Conservation (phyloP, 2,329 filamentous ascomycete species). For the Alternaria viburni region DNA sequence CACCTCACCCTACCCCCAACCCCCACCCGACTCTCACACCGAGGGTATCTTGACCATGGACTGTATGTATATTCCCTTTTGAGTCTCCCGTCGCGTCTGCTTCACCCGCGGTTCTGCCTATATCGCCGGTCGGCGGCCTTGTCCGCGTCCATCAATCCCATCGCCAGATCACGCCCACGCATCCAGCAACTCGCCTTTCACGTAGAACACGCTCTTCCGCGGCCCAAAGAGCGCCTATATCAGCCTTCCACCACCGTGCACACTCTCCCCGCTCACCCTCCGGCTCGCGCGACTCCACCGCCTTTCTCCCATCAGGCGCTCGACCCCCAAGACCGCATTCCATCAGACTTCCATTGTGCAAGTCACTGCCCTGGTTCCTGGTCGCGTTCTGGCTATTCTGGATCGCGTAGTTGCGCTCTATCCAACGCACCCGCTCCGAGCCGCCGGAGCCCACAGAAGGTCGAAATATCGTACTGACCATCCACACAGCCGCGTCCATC, state of each 20-base stretch:
- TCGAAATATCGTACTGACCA: constrained; percentile 52
- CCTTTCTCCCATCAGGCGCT: constrained; percentile 35
- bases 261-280: constrained; percentile 23
- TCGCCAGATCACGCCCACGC: constrained; percentile 41
- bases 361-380: constrained; percentile 28
- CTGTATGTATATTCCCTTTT: constrained; percentile 59
- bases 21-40: constrained; percentile 27
- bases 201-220: constrained; percentile 17
- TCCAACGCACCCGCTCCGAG: constrained; percentile 44
- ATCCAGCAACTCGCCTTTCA: constrained; percentile 33
- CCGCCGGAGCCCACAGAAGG: constrained; percentile 37
- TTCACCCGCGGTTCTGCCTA: constrained; percentile 21
- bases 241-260: constrained; percentile 17
- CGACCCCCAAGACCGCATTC: constrained; percentile 45
- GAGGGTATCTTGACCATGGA: constrained; percentile 64
- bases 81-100: constrained; percentile 32
- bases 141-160: constrained; percentile 43
- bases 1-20: constrained; percentile 40
- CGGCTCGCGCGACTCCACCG: constrained; percentile 29
- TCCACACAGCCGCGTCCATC: constrained; percentile 65
- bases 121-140: constrained; percentile 29
- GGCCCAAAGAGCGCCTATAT: constrained; percentile 20
- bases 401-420: constrained; percentile 53
- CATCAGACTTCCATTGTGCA: constrained; percentile 49
- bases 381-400: constrained; percentile 45